Base-by-base conservation (phyloP, 2,329 filamentous ascomycete genomes). In the Epichloe amarillans region DNA sequence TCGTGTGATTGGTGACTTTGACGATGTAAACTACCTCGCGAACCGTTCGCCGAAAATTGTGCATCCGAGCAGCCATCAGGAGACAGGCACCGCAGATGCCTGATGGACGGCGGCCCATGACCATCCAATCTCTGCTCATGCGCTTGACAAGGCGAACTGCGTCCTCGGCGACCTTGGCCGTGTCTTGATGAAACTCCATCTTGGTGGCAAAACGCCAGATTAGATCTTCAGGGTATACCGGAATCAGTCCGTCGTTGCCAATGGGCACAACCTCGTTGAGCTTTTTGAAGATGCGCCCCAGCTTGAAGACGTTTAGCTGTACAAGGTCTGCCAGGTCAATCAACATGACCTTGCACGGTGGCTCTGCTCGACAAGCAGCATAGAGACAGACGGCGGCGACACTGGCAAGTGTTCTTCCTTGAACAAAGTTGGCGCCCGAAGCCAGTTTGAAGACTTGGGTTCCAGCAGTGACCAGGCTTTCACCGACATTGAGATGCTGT, bases 101-200 rank as follows among this genome's bases (percentile, higher is more conserved):
- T 6, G 91, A 91, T 15, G 93, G 93, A 40, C 93, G 84, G 61
- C 93, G 86, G 59, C 93, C 93, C 64, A 90, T 88, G 45, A 90
- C 84, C 80, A 98, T 97, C 90, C 93, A 97, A 69, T 98, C 93
- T 50, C 88, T 77, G 57, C 88, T 90, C 93, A 98, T 97, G 54
- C 93, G 84, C 65, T 86, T 83, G 51, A 95, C 83, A 49, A 98
- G 84, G 50, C 86, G 82, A 51, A 90, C 83, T 6, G 93, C 93
- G 61, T 96, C 89, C 58, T 86, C 81, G 41, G 89, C 90, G 14
- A 98, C 89, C 58, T 86, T 85, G 63, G 86, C 83, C 15, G 86
- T 90, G 56, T 84, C 79, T 38, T 83, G 75, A 49, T 84, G 87
- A 60, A 98, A 98, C 63, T 98, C 91, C 48, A 98, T 83, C 64